A percentile compares a stretch with the other conserved stretches of the same genome.
These are phyloP conservation scores for Cocos nucifera DNA, from an alignment of 176 grass and related monocot species.

Conservation along the genomic window DNA sequence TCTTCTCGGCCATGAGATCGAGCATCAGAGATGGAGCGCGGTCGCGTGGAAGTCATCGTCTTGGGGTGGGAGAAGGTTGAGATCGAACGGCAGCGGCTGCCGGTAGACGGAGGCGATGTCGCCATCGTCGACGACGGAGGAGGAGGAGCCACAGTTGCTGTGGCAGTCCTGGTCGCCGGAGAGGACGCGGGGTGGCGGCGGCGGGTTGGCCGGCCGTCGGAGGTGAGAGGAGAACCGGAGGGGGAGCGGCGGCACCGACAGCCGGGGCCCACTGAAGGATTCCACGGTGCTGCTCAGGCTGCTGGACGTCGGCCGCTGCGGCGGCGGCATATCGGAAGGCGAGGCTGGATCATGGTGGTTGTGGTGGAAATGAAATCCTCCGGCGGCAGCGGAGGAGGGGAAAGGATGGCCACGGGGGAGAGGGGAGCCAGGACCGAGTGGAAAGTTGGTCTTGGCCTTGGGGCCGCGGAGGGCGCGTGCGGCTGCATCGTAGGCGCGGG, in stretches of 20 bases:
- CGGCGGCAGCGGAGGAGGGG: conserved; percentile 4
- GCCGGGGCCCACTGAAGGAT: conserved; percentile 43
- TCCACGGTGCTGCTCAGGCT: conserved; percentile 75
- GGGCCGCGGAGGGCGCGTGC: conserved; percentile 43
- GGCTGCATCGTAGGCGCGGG: conserved; percentile 56
- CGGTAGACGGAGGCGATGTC: neutral
- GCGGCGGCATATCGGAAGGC: neutral
- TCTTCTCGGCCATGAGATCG: neutral
- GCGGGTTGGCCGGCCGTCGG: conserved; percentile 5
- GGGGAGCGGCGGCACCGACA: conserved; percentile 17
- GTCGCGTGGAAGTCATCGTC: conserved; percentile 1
- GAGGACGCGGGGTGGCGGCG: conserved; percentile 17
- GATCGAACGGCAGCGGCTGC: neutral
- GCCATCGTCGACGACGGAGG: neutral
- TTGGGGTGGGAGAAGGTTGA: neutral
- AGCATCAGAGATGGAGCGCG: neutral
- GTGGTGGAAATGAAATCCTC: neutral
- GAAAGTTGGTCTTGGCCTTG: conserved; percentile 79
- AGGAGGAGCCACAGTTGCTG: conserved; percentile 46
- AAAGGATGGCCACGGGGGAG: neutral
- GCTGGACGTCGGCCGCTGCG: conserved; percentile 38
- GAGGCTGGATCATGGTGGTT: too few relatives aligned
- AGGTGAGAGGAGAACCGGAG: neutral
- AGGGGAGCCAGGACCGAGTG: neutral
- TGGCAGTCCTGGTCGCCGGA: conserved; percentile 30